A percentile compares a stretch with the other conserved stretches of the same genome.
Conservation (phyloP, 2,329 filamentous ascomycete species). For the Ceratocystis ficicola region DNA sequence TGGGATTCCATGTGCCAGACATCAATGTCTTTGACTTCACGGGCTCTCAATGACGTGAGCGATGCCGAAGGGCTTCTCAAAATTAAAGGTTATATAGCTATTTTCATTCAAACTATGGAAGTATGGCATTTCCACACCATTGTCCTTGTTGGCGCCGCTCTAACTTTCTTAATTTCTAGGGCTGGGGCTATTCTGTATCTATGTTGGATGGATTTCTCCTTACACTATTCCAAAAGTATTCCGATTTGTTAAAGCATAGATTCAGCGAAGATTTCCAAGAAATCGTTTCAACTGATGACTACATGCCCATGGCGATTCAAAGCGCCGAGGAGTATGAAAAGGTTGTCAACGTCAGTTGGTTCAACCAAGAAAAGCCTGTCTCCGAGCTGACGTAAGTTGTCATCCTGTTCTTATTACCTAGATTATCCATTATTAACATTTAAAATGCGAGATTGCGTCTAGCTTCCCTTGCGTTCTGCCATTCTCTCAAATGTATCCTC, state of each 20-base stretch:
- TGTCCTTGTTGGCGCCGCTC: background rate
- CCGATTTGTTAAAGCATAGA: slow-evolving; percentile 73
- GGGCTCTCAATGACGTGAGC: slow-evolving; percentile 63
- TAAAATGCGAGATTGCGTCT: slow-evolving; percentile 8
- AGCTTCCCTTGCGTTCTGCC: slow-evolving; percentile 92
- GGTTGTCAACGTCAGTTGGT: slow-evolving; percentile 93
- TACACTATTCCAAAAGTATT: slow-evolving; percentile 87
- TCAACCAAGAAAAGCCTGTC: slow-evolving; percentile 64
- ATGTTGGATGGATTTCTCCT: slow-evolving; percentile 74
- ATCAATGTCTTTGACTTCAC: slow-evolving; percentile 69
- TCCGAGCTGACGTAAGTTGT: slow-evolving; percentile 59
- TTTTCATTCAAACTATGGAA: slow-evolving; percentile 98
- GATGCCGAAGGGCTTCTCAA: slow-evolving; percentile 87
- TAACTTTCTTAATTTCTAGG: slow-evolving; percentile 35
- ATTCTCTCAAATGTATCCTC: slow-evolving; percentile 97
- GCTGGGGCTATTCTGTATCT: slow-evolving; percentile 78
- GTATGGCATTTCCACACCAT: slow-evolving; percentile 34
- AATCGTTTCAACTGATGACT: slow-evolving; percentile 84
- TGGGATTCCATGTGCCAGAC: slow-evolving; percentile 97
- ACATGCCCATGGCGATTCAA: slow-evolving; percentile 98
- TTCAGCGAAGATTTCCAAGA: slow-evolving; percentile 97
- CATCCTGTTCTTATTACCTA: background rate
- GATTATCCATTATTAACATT: slow-evolving; percentile 24
- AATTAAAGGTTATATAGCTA: slow-evolving; percentile 80
- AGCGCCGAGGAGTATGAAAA: slow-evolving; percentile 86